These are phyloP conservation scores for Candida yuanshanica DNA, from an alignment of 805 yeast species.

Conservation along the genomic window DNA sequence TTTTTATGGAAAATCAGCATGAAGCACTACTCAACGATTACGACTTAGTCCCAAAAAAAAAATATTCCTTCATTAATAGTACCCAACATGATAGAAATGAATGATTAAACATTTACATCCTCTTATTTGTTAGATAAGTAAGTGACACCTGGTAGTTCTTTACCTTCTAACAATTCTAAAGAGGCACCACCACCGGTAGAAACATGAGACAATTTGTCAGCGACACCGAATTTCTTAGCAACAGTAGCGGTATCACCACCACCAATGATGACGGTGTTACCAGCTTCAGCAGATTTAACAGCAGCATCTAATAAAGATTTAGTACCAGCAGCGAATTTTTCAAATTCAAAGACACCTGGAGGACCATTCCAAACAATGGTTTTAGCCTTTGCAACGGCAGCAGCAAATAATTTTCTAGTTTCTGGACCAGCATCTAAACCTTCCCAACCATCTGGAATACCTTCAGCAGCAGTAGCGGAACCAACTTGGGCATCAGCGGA, in stretches of 20 bases:
- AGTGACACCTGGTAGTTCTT: constrained; percentile 95
- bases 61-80: too few species aligned
- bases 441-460: constrained; percentile 93
- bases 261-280: constrained; percentile 89
- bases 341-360: constrained; percentile 99
- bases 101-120: too few species aligned
- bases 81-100: too few species aligned
- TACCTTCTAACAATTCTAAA: constrained; percentile 96
- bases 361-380: constrained; percentile 99
- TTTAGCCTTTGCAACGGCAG: constrained; percentile 86
- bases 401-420: constrained; percentile 72
- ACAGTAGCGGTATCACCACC: constrained; percentile 99
- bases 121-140: constrained; percentile 75
- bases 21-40: too few species aligned
- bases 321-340: constrained; percentile 86
- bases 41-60: too few species aligned
- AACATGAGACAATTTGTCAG: constrained; percentile 94
- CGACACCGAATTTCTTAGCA: constrained; percentile 96
- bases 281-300: constrained; percentile 78
- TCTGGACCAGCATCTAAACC: constrained; percentile 96
- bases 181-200: constrained; percentile 99
- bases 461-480: constrained; percentile 79
- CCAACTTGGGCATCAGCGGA: constrained; percentile 85
- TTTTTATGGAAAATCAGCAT: too few species aligned
- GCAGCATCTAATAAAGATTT: constrained; percentile 84